Percentiles rank a stretch among this genome's conserved stretches.
Evolutionary conservation across 345 rosid species (phyloP).

Genomic region (Linum tenue): DNA sequence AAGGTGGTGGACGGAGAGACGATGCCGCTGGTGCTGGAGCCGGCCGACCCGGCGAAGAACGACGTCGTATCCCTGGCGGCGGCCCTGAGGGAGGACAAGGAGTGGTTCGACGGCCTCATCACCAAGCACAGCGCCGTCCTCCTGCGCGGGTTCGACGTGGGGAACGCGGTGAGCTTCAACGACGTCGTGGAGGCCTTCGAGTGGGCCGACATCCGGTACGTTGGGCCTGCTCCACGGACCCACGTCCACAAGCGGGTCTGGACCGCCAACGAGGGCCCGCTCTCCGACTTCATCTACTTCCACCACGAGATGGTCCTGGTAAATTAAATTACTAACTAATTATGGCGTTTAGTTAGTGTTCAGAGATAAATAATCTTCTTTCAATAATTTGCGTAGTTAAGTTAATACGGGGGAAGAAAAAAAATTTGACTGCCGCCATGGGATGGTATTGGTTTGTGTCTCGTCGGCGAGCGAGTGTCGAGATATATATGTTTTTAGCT

Average conservation of each 20-base stretch:
- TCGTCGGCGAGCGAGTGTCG: no score
- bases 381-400: no score
- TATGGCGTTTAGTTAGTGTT: no score
- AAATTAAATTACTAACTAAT: conserved; percentile 1
- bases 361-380: no score
- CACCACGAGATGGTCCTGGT: conserved; percentile 71
- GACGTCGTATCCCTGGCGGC: conserved; percentile 27
- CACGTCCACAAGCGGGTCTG: conserved; percentile 48
- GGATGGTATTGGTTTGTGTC: no score
- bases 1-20: conserved; percentile 55
- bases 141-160: conserved; percentile 46
- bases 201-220: conserved; percentile 50
- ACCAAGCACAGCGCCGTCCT: conserved; percentile 52
- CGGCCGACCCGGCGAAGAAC: conserved; percentile 19
- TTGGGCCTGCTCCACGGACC: conserved; percentile 53
- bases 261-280: conserved; percentile 71
- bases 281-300: conserved; percentile 55
- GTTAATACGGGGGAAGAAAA: no score
- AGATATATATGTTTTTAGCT: no score
- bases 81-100: conserved; percentile 31
- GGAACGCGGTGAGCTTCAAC: conserved; percentile 42
- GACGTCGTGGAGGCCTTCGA: conserved; percentile 43
- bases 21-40: conserved; percentile 44
- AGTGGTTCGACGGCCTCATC: conserved; percentile 54
- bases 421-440: no score